These are phyloP conservation scores for Phaseolus coccineus DNA, from an alignment of 331 rosid genomes.

Conservation along the genomic window DNA sequence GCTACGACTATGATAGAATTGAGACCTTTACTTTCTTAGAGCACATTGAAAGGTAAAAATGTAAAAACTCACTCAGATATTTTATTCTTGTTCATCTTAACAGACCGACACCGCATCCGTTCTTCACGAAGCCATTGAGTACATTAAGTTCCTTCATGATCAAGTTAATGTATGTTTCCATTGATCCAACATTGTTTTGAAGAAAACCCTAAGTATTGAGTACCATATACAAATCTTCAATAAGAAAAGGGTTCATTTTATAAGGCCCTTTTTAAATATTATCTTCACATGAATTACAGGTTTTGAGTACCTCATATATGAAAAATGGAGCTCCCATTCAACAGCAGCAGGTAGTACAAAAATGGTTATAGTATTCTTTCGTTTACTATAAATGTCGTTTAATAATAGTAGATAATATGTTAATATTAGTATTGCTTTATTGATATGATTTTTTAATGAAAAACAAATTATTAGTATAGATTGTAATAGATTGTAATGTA, in stretches of 20 bases:
- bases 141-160: constrained; percentile 96
- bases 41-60: constrained; percentile 6
- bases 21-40: constrained; percentile 42
- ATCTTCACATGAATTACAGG: constrained; percentile 56
- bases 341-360: constrained; percentile 63
- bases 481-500: no score
- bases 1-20: constrained; percentile 24
- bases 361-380: neutral
- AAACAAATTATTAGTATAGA: neutral
- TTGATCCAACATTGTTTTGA: constrained; percentile 2
- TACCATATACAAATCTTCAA: neutral
- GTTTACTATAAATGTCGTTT: neutral
- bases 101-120: constrained; percentile 99
- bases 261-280: neutral
- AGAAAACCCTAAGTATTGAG: neutral
- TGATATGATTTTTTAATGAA: neutral
- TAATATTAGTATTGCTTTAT: neutral
- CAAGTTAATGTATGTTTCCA: constrained; percentile 88
- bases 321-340: constrained; percentile 72
- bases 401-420: neutral
- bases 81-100: constrained; percentile 33
- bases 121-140: constrained; percentile 95
- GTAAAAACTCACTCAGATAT: constrained; percentile 15
- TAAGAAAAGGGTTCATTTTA: neutral
- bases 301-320: constrained; percentile 83